Conservation (phyloP, 345 rosid species). For the Eucalyptus sideroxylon region DNA sequence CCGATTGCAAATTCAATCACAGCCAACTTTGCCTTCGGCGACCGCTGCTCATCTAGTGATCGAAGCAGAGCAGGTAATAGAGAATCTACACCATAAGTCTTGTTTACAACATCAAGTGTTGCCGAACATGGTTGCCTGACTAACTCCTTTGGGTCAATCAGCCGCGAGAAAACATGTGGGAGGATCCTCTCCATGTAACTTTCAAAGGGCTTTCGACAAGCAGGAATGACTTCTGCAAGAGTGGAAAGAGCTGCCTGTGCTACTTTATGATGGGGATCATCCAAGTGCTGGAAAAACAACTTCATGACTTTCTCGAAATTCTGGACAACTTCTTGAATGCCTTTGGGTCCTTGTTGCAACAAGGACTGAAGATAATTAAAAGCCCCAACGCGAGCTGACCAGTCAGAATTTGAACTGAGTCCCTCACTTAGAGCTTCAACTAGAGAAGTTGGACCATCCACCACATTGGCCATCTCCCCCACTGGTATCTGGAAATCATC, state of each 20-base stretch:
- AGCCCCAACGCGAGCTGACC: conserved; percentile 97
- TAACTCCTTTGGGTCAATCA: conserved; percentile 96
- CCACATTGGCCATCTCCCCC: conserved; percentile 68
- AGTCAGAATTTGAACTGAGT: conserved; percentile 82
- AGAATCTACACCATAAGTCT: conserved; percentile 84
- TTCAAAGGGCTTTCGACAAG: conserved; percentile 97
- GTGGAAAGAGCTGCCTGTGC: conserved; percentile 99
- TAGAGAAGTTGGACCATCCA: conserved; percentile 82
- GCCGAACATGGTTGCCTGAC: conserved; percentile 92
- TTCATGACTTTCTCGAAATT: conserved; percentile 98
- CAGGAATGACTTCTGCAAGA: conserved; percentile 85
- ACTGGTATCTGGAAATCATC: conserved; percentile 79
- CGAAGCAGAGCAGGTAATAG: conserved; percentile 93
- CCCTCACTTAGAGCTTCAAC: conserved; percentile 88
- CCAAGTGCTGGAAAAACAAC: conserved; percentile 91
- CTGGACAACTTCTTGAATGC: conserved; percentile 89
- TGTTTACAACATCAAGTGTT: conserved; percentile 89
- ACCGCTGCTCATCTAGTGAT: conserved; percentile 95
- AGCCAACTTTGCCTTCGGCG: conserved; percentile 98
- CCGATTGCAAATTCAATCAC: conserved; percentile 88
- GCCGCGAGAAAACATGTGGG: conserved; percentile 93
- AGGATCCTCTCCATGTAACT: conserved; percentile 95
- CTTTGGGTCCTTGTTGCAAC: conserved; percentile 90
- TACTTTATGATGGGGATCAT: conserved; percentile 99
- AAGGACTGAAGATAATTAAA: conserved; percentile 77